phyloP scores from a whole-genome alignment of 352 stramenopile genomes.

The Pythium dissimile region DNA sequence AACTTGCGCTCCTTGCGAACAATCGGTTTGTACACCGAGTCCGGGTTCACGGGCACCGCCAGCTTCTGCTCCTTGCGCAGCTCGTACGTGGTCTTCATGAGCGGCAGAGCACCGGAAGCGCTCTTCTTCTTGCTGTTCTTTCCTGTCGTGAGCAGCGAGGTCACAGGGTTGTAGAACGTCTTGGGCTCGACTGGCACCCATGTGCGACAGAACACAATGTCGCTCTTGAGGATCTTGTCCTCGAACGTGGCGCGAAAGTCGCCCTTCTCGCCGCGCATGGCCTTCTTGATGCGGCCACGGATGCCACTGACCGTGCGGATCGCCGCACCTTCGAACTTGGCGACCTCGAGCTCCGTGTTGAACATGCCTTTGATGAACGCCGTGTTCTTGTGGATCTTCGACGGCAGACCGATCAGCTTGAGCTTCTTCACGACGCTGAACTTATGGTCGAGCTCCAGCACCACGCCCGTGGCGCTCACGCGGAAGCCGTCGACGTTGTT shows the following conservation, averaged over 20 bases:
- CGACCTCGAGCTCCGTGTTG: constrained; percentile 94
- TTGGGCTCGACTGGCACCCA: constrained; percentile 99
- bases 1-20: constrained; percentile 92
- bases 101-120: constrained; percentile 22
- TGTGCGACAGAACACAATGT: constrained; percentile 99
- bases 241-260: constrained; percentile 99
- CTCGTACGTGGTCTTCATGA: constrained; percentile 96
- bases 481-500: constrained; percentile 94
- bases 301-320: constrained; percentile 99
- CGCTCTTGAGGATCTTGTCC: constrained; percentile 98
- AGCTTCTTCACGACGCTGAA: constrained; percentile 99
- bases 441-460: constrained; percentile 96
- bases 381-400: constrained; percentile 99
- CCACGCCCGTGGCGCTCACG: constrained; percentile 96
- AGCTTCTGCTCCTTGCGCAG: constrained; percentile 94
- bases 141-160: constrained; percentile 58
- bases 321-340: constrained; percentile 96
- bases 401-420: constrained; percentile 98
- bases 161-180: constrained; percentile 98
- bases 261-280: constrained; percentile 89
- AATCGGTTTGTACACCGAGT: constrained; percentile 99
- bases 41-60: constrained; percentile 94
- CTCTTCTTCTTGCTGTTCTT: constrained; percentile 39
- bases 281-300: constrained; percentile 97
- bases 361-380: constrained; percentile 98